phyloP scores from a whole-genome alignment of 176 grass and related monocot genomes.

The Guadua angustifolia region DNA sequence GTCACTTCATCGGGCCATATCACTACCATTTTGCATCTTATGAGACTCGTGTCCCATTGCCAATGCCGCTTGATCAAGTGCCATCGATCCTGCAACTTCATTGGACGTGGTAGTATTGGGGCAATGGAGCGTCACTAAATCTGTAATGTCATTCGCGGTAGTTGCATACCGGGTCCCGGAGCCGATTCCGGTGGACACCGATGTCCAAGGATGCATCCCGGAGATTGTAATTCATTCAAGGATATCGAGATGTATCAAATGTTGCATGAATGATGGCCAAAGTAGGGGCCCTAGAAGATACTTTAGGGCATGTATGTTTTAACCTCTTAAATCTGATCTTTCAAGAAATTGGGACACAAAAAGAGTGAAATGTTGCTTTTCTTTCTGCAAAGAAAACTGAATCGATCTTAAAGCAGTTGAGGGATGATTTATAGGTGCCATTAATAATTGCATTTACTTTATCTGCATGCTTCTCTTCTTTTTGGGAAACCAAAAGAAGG shows the following conservation, averaged over 20 bases:
- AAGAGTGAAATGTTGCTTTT: too few species aligned
- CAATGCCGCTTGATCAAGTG: constrained; percentile 22
- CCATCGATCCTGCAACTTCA: constrained; percentile 31
- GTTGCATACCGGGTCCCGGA: not conserved
- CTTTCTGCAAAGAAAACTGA: too few species aligned
- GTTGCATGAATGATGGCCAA: not conserved
- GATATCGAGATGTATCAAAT: not conserved
- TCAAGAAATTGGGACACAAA: too few species aligned
- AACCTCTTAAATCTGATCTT: too few species aligned
- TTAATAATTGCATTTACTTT: too few species aligned
- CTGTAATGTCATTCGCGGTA: constrained; percentile 16
- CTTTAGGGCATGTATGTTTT: too few species aligned
- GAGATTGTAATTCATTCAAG: too few species aligned
- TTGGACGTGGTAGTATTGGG: not conserved
- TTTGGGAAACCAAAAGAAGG: too few species aligned
- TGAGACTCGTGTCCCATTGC: not conserved
- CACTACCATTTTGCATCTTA: constrained; percentile 16
- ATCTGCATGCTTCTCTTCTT: too few species aligned
- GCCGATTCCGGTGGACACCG: not conserved
- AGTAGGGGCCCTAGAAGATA: not conserved
- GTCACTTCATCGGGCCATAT: too few species aligned
- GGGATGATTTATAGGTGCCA: too few species aligned
- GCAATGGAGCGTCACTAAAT: constrained; percentile 24
- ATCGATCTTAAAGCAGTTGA: too few species aligned
- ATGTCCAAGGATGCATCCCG: constrained; percentile 47